Evolutionary conservation across 768 basidiomycete genomes (phyloP).

Genomic region (Erythrobasidium yunnanense): DNA sequence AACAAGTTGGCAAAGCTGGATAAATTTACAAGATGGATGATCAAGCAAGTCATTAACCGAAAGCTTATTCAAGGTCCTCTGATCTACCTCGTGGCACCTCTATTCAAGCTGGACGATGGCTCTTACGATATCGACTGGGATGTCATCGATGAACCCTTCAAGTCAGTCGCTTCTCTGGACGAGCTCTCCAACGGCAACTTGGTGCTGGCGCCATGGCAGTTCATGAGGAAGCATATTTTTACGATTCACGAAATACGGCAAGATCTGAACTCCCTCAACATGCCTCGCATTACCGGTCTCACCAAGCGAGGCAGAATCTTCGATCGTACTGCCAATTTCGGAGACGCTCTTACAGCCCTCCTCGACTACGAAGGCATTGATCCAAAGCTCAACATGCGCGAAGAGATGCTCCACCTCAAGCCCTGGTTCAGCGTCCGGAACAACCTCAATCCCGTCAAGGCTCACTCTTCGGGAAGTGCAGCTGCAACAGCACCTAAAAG

Average conservation of each 20-base stretch:
- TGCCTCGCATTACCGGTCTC: slow-evolving; percentile 23
- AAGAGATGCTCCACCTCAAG: slow-evolving; percentile 21
- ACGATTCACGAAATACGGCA: slow-evolving; percentile 14
- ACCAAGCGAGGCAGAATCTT: slow-evolving; percentile 9
- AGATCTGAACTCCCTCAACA: slow-evolving; percentile 18
- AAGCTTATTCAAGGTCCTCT: slow-evolving; percentile 42
- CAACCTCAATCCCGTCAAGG: slow-evolving; percentile 22
- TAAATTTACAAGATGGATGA: slow-evolving; percentile 54
- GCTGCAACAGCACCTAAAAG: background rate
- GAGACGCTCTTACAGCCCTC: slow-evolving; percentile 21
- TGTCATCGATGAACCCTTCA: slow-evolving; percentile 3
- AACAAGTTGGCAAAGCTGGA: slow-evolving; percentile 51
- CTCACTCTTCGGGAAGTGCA: background rate
- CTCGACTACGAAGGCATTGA: slow-evolving; percentile 16
- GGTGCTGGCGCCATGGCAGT: slow-evolving; percentile 22
- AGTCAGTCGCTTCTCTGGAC: background rate
- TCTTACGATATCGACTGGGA: slow-evolving; percentile 35
- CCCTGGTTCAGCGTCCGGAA: slow-evolving; percentile 20
- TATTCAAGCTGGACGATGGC: slow-evolving; percentile 42
- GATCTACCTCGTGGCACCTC: slow-evolving; percentile 58
- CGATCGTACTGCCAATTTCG: slow-evolving; percentile 4
- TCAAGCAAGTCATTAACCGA: slow-evolving; percentile 38
- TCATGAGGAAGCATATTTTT: slow-evolving; percentile 25
- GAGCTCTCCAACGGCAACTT: slow-evolving; percentile 15
- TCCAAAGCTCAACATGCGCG: background rate